Conservation (phyloP, 352 stramenopile species). For the Phytophthora pistaciae region DNA sequence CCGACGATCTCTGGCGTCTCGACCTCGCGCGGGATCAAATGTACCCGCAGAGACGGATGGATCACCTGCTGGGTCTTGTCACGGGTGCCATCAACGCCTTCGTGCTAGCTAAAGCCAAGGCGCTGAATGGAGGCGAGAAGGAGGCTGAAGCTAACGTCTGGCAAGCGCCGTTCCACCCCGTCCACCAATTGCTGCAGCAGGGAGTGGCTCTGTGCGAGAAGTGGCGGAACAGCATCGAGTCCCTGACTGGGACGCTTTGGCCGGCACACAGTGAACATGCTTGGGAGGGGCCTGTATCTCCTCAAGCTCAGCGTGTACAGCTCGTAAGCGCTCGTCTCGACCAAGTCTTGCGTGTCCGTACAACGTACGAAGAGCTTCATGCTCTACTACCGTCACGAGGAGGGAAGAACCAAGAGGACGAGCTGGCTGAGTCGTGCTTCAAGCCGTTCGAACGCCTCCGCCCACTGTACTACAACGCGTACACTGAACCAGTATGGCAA, state of each 20-base stretch:
- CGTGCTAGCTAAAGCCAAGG: constrained; percentile 58
- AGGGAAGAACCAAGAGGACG: constrained; percentile 41
- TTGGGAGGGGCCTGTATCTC: constrained; percentile 57
- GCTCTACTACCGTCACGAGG: constrained; percentile 59
- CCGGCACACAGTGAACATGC: constrained; percentile 81
- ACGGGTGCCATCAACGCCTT: constrained; percentile 78
- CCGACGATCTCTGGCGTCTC: constrained; percentile 92
- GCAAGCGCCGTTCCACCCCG: constrained; percentile 67
- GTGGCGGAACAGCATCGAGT: constrained; percentile 75
- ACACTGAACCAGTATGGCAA: constrained; percentile 90
- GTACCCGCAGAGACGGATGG: constrained; percentile 91
- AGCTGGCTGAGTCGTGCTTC: constrained; percentile 70
- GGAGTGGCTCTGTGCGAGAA: constrained; percentile 83
- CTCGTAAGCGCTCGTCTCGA: constrained; percentile 76
- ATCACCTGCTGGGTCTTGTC: constrained; percentile 89
- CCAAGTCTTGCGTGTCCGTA: constrained; percentile 84
- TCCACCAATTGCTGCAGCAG: constrained; percentile 67
- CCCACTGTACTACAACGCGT: constrained; percentile 91
- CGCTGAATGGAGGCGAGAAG: constrained; percentile 24
- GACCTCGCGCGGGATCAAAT: constrained; percentile 63
- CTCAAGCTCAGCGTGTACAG: constrained; percentile 43
- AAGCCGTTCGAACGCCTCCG: constrained; percentile 69
- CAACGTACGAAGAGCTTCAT: constrained; percentile 89
- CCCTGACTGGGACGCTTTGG: constrained; percentile 87
- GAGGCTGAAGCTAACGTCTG: constrained; percentile 70